Evolutionary conservation across 352 stramenopile genomes (phyloP), one percentile per base, ranked within the genome.

Genomic region (Plasmopara viticola): DNA sequence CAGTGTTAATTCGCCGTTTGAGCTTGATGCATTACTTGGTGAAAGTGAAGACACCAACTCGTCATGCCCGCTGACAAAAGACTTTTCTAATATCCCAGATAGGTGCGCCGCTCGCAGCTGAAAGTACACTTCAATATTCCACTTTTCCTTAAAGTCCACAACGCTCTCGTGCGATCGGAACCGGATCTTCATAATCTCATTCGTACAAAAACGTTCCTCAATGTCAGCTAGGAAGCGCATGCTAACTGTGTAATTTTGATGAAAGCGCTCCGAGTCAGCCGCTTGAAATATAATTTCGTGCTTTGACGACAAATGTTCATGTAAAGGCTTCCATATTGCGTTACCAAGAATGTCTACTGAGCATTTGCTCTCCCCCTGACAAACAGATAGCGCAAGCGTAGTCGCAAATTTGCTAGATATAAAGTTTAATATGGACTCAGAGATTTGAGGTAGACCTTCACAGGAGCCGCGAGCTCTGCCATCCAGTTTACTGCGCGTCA

Each of bases 71-170:
- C 62, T 44, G 0, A 60, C 65, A 41, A 89, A 86, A 7, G 76
- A 69, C 12, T 69, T 64, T 35, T 87, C 71, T 8, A 93, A 44
- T 6, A 51, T 60, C 4, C 68, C 52, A 30, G 76, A 61, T 4
- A 93, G 46, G 56, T 90, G 62, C 7, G 69, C 72, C 31, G 67
- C 72, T 35, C 78, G 77, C 46, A 92, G 60, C 52, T 95, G 80
- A 47, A 91, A 93, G 66, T 95, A 95, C 15, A 93, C 77, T 38
- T 90, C 83, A 50, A 92, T 72, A 49, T 95, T 92, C 84, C 84
- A 95, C 60, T 86, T 88, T 42, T 91, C 81, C 51, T 85, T 87
- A 60, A 95, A 95, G 33, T 86, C 69, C 4, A 86, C 51, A 10
- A 87, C 74, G 15, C 71, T 87, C 35, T 90, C 77, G 31, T 90